Percentiles rank a stretch among this genome's conserved stretches.
Evolutionary conservation across 176 grass and related monocot species (phyloP).

Genomic region (Echinochloa phyllopogon): DNA sequence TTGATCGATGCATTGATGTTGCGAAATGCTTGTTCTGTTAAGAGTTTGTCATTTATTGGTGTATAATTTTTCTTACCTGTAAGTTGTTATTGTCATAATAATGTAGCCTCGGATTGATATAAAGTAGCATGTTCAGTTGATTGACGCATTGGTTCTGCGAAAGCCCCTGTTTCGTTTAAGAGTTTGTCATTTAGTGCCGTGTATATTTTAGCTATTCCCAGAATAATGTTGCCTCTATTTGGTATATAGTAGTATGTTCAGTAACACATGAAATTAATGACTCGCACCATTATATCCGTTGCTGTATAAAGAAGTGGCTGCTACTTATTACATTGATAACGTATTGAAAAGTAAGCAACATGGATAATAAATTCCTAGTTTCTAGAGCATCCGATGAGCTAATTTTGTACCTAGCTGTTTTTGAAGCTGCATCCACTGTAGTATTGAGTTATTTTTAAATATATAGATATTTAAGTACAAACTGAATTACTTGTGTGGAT

Average conservation of each 20-base stretch:
- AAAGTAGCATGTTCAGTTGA: not conserved
- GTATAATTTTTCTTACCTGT: not conserved
- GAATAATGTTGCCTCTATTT: slow-evolving; percentile 7
- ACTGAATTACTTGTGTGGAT: not conserved
- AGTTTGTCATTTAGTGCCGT: slow-evolving; percentile 11
- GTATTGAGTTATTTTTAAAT: slow-evolving; percentile 22
- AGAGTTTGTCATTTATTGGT: slow-evolving; percentile 23
- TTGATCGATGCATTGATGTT: slow-evolving; percentile 11
- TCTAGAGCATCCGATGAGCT: not conserved
- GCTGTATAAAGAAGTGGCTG: not conserved
- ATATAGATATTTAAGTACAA: slow-evolving; percentile 10
- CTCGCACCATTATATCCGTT: not conserved
- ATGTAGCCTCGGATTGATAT: not conserved
- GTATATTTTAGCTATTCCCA: not conserved
- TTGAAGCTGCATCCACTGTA: slow-evolving; percentile 5
- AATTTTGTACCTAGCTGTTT: not conserved
- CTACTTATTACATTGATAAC: not conserved
- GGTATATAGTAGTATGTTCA: not conserved
- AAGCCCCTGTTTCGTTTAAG: not conserved
- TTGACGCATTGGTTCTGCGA: not conserved
- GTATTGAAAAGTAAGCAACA: not conserved
- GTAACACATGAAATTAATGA: slow-evolving; percentile 11
- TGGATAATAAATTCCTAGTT: not conserved
- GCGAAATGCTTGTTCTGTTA: not conserved
- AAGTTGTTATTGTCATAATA: not conserved